Evolutionary conservation across 2,329 filamentous ascomycete species (phyloP).

Genomic region (Arthrocladium fulminans): DNA sequence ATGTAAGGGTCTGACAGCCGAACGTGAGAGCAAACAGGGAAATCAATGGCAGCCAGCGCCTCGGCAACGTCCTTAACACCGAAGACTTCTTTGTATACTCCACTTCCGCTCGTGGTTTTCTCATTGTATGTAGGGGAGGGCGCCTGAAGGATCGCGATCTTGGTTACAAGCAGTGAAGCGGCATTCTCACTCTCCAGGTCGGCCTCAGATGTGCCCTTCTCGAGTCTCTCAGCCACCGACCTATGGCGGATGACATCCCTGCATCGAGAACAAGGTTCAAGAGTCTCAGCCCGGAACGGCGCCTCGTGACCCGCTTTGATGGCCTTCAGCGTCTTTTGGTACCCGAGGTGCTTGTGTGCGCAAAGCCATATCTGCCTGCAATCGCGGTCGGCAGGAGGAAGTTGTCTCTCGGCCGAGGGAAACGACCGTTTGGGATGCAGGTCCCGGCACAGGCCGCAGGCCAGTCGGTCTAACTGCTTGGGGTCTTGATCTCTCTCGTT

Average conservation of each 20-base stretch:
- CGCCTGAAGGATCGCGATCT: constrained; percentile 21
- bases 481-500: constrained; percentile 23
- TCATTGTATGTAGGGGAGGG: constrained; percentile 20
- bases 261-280: constrained; percentile 22
- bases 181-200: constrained; percentile 20
- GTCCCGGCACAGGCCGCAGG: constrained; percentile 20
- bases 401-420: constrained; percentile 17
- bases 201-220: constrained; percentile 19
- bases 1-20: constrained; percentile 22
- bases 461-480: constrained; percentile 15
- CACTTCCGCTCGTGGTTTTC: constrained; percentile 16
- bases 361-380: constrained; percentile 23
- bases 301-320: constrained; percentile 22
- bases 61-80: constrained; percentile 20
- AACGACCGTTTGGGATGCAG: constrained; percentile 18
- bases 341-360: constrained; percentile 20
- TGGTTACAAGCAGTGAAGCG: constrained; percentile 21
- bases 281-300: constrained; percentile 19
- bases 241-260: constrained; percentile 21
- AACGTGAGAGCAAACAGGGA: constrained; percentile 21
- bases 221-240: constrained; percentile 20
- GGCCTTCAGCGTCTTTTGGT: constrained; percentile 17
- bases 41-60: constrained; percentile 20
- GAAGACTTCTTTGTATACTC: constrained; percentile 23
- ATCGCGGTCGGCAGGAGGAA: constrained; percentile 15